Conservation (phyloP, 805 yeast species). For the Priceomyces medius region DNA sequence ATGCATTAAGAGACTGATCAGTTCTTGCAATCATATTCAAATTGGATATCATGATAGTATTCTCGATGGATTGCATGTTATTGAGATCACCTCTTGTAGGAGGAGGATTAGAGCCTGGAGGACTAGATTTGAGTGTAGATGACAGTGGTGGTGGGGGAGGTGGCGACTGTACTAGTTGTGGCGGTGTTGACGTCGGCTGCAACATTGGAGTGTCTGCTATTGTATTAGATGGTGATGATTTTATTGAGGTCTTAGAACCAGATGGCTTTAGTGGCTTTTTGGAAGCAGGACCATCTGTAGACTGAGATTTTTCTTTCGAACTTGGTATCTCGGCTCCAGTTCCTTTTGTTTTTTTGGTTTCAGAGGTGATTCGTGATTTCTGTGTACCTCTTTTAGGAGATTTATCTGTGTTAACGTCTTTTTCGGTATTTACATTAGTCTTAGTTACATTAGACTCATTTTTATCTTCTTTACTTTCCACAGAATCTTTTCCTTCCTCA, state of each 20-base stretch:
- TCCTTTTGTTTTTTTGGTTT: no score
- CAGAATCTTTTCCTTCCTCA: constrained; percentile 12
- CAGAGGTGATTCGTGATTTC: no score
- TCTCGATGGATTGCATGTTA: constrained; percentile 57
- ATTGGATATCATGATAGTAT: constrained; percentile 80
- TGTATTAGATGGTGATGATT: no score
- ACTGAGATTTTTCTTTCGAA: no score
- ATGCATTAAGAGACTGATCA: constrained; percentile 61
- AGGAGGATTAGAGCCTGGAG: neutral
- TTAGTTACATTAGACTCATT: neutral
- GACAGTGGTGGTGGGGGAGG: neutral
- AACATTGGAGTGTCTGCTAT: no score
- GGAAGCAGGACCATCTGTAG: no score
- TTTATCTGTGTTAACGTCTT: neutral
- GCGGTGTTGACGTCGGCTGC: no score
- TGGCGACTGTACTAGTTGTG: no score
- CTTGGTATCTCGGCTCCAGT: no score
- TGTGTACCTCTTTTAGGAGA: no score
- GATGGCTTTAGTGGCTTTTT: no score
- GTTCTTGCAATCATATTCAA: constrained; percentile 78
- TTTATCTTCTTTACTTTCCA: constrained; percentile 14
- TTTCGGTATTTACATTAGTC: neutral
- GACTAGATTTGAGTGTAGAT: neutral
- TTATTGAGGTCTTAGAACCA: no score
- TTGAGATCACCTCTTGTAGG: constrained; percentile 28